Evolutionary conservation across 2,329 filamentous ascomycete genomes (phyloP).

Genomic region (Sphaerulina musiva): DNA sequence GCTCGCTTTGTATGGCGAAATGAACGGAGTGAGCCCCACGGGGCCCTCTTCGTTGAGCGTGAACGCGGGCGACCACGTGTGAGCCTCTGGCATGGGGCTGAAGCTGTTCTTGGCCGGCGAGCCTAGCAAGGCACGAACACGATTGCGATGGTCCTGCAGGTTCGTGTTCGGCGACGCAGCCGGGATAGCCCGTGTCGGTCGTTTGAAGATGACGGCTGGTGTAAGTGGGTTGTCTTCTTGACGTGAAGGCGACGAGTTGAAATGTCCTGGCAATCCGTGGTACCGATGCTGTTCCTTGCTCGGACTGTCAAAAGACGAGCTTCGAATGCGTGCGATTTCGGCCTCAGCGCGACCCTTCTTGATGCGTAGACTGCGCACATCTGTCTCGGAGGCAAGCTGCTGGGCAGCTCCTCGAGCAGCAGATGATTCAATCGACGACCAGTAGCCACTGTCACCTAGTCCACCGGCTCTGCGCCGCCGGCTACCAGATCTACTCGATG

Average conservation of each 20-base stretch:
- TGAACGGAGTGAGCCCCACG: conserved; percentile 43
- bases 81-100: conserved; percentile 46
- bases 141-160: conserved; percentile 77
- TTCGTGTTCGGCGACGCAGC: conserved; percentile 93
- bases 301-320: conserved; percentile 89
- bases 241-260: conserved; percentile 36
- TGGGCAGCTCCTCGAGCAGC: conserved; percentile 59
- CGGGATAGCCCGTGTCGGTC: conserved; percentile 56
- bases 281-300: conserved; percentile 54
- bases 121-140: conserved; percentile 72
- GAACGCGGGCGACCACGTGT: conserved; percentile 63
- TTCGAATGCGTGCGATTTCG: conserved; percentile 86
- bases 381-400: conserved; percentile 66
- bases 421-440: conserved; percentile 91
- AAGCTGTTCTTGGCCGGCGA: conserved; percentile 58
- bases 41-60: conserved; percentile 57
- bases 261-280: conserved; percentile 38
- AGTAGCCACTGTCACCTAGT: conserved; percentile 92
- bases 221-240: conserved; percentile 58
- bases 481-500: conserved; percentile 57
- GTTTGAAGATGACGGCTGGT: conserved; percentile 74
- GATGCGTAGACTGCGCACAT: conserved; percentile 58
- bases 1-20: conserved; percentile 29
- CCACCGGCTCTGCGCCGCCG: conserved; percentile 72
- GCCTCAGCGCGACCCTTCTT: conserved; percentile 90